phyloP scores from a whole-genome alignment of 371 early-diverging fungal species.

The Dichotomocladium elegans region DNA sequence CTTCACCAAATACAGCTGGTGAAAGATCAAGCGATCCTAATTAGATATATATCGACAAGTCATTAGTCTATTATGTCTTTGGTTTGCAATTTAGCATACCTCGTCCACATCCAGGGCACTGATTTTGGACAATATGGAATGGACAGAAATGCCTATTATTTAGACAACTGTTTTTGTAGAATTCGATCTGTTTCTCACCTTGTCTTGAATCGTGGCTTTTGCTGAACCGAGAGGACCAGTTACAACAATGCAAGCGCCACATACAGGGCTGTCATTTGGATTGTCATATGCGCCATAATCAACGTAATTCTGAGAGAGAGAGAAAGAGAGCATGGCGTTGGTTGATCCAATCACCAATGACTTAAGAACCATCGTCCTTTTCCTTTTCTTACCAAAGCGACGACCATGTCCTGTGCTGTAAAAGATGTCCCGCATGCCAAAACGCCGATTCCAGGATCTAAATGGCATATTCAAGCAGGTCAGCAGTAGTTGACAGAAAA shows the following conservation, averaged over 20 bases:
- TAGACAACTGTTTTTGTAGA: too few relatives aligned
- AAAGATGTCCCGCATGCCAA: slow-evolving; percentile 36
- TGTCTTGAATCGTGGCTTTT: slow-evolving; percentile 41
- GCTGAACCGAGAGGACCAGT: slow-evolving; percentile 34
- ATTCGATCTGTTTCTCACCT: slow-evolving; percentile 26
- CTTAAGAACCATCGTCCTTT: not conserved
- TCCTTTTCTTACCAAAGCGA: slow-evolving; percentile 29
- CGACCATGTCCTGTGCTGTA: slow-evolving; percentile 35
- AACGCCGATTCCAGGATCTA: slow-evolving; percentile 43
- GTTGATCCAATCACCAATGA: not conserved
- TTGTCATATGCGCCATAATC: slow-evolving; percentile 38
- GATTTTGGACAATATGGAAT: not conserved
- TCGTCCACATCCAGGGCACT: slow-evolving; percentile 40
- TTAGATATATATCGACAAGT: too few relatives aligned
- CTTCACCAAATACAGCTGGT: slow-evolving; percentile 34
- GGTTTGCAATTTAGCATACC: slow-evolving; percentile 4
- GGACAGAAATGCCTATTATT: not conserved
- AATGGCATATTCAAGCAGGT: not conserved
- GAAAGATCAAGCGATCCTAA: slow-evolving; percentile 43
- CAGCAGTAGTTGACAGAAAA: not conserved
- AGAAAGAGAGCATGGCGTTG: not conserved
- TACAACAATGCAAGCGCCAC: slow-evolving; percentile 38
- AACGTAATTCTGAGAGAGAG: slow-evolving; percentile 22
- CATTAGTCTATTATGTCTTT: not conserved
- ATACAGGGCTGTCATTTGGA: slow-evolving; percentile 41